These are phyloP conservation scores for Boletus rufocinnamomeus DNA, from an alignment of 768 basidiomycete genomes.

Conservation along the genomic window DNA sequence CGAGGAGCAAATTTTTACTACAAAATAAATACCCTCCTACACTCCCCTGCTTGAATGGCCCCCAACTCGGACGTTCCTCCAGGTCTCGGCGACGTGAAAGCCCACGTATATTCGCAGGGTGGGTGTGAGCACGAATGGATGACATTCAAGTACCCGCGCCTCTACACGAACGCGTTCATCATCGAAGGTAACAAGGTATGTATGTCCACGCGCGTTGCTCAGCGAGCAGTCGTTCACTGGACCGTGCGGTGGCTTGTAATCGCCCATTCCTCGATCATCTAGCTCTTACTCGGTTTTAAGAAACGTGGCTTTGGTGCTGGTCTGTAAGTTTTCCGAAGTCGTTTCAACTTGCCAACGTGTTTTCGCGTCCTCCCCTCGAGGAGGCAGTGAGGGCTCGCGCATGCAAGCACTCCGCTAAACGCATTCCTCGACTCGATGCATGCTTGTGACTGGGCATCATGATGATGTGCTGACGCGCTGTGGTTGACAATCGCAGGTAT, in stretches of 20 bases:
- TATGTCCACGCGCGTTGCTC: slow-evolving; percentile 15
- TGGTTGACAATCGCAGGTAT: slow-evolving; percentile 47
- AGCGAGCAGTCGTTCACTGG: neutral
- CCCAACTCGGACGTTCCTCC: slow-evolving; percentile 38
- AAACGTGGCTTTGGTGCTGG: slow-evolving; percentile 75
- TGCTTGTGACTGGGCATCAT: neutral
- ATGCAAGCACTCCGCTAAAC: neutral
- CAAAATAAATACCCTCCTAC: neutral
- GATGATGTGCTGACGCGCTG: neutral
- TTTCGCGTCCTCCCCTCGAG: neutral
- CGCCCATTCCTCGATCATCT: slow-evolving; percentile 46
- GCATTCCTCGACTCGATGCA: neutral
- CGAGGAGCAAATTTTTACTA: neutral
- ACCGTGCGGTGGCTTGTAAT: neutral
- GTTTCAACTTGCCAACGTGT: neutral
- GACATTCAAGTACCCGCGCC: slow-evolving; percentile 39
- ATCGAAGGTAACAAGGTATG: slow-evolving; percentile 53
- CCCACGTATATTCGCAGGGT: slow-evolving; percentile 39
- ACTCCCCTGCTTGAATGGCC: slow-evolving; percentile 13
- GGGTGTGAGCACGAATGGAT: slow-evolving; percentile 49
- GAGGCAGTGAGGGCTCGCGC: neutral
- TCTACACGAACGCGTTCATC: slow-evolving; percentile 75
- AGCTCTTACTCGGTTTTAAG: slow-evolving; percentile 77
- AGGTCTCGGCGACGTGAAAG: slow-evolving; percentile 37
- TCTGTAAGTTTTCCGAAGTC: slow-evolving; percentile 43